Base-by-base conservation (phyloP, 2,329 filamentous ascomycete species). In the Ophiostoma quercus region DNA sequence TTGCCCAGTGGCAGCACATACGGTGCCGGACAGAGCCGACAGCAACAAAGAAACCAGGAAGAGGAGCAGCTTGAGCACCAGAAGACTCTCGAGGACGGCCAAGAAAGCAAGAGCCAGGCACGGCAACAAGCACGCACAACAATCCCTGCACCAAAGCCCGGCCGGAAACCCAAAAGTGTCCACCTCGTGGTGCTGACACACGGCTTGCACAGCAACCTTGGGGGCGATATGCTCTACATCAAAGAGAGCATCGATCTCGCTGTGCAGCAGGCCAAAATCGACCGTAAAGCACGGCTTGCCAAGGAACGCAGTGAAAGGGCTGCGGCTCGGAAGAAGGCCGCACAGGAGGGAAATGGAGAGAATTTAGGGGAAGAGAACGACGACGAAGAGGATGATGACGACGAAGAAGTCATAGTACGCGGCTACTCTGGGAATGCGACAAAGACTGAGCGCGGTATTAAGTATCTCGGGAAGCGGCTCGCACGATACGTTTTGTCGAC, bases 201-300 rank as follows among this genome's bases (percentile, higher is more conserved):
- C 80, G 95, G 95, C 0, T 79, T 99, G 73, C 95, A 99, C 79
- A 97, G 94, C 79, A 99, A 99, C 78, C 84, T 97, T 14, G 92
- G 95, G 5, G 91, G 93, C 29, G 95, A 99, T 78, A 97, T 99
- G 95, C 83, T 99, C 25, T 99, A 92, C 77, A 81, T 99, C 78
- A 99, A 99, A 77, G 95, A 99, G 79, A 96, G 92, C 79, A 98
- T 99, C 72, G 95, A 99, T 80, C 88, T 88, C 37, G 89, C 92
- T 2, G 90, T 90, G 3, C 89, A 83, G 75, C 88, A 94, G 77
- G 90, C 92, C 37, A 89, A 89, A 74, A 81, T 87, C 67, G 89
- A 92, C 78, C 87, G 88, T 51, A 89, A 84, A 77, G 84, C 82
- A 67, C 84, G 90, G 71, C 86, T 84, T 74, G 83, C 82, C 70